phyloP scores from a whole-genome alignment of 129 eudicot species.

The Lactuca saligna region DNA sequence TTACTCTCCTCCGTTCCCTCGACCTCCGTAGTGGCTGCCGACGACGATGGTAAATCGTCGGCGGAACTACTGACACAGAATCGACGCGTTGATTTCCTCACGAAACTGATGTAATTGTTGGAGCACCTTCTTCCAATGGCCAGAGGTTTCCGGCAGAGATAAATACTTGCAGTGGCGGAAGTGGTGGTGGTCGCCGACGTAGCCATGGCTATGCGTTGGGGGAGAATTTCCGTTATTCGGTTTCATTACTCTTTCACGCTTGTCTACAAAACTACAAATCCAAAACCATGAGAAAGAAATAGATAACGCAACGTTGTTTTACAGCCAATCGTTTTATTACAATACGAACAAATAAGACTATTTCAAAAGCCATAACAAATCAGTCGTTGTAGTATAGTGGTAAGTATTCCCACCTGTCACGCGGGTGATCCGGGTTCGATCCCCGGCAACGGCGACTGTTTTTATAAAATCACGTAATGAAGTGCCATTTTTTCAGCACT shows the following conservation, averaged over 20 bases:
- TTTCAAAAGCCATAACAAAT: too few species aligned
- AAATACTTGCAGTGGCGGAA: constrained; percentile 25
- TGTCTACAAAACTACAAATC: constrained; percentile 1
- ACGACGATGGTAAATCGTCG: constrained; percentile 26
- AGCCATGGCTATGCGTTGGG: constrained; percentile 27
- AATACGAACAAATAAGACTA: too few species aligned
- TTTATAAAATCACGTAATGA: too few species aligned
- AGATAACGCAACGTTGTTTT: constrained; percentile 21
- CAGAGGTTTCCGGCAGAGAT: constrained; percentile 18
- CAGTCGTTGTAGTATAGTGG: constrained; percentile 89
- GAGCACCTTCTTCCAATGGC: constrained; percentile 2
- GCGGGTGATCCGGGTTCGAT: constrained; percentile 95
- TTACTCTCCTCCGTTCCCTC: constrained; percentile 31
- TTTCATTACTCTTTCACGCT: constrained; percentile 7
- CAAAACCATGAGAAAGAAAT: constrained; percentile 3
- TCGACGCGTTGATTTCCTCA: neutral
- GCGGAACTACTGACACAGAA: constrained; percentile 27
- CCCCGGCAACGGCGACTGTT: constrained; percentile 28
- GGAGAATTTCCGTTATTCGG: neutral
- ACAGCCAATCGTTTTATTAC: constrained; percentile 24
- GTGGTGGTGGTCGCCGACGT: constrained; percentile 27
- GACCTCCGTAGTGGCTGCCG: constrained; percentile 26
- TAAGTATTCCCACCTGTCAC: constrained; percentile 94
- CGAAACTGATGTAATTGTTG: constrained; percentile 12
- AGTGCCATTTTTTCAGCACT: too few species aligned